Base-by-base conservation (phyloP, 345 rosid species). In the Camelina neglecta region DNA sequence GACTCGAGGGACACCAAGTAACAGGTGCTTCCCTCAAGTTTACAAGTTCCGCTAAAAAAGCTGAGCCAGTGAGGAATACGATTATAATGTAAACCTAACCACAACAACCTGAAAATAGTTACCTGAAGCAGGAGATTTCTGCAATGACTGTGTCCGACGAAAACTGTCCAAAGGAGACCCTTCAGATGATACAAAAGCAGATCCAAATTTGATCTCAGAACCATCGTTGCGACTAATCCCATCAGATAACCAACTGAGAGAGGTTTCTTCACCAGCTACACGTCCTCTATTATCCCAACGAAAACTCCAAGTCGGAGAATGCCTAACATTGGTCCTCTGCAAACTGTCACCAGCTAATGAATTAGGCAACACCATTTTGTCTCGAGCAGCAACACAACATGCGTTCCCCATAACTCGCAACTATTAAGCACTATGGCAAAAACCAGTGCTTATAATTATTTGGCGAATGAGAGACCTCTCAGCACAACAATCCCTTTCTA, bases 371-470 rank as follows among this genome's bases (percentile, higher is more conserved):
- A 96, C 94, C 74, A 80, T 87, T 84, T 87, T 93, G 69, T 96
- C 99, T 76, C 95, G 83, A 78, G 93, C 94, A 82, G 99, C 93
- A 70, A 96, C 90, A 82, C 99, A 96, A 72, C 98, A 96, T 68
- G 94, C 93, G 73, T 91, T 85, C 59, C 99, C 99, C 99, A 96
- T 95, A 61, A 63, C 55, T 58, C 18, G 0, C 11, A 68, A 24
- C 29, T 12, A 58, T 42, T 16, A 39, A 75, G 57, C 69, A 60
- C 64, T 61, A 18, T 15, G 45, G 36, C 59, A 63, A 54, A 63
- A 13, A 56, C 42, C 42, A 42, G 55, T 29, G 57, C 69, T 51
- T 20, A n/a, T 24, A 53, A 21, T 33, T 50, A 11, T 35, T 10
- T 29, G 23, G 33, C 9, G 45, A 26, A 44, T 23, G 60, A 63